Percentiles rank a stretch among this genome's conserved stretches.
phyloP scores from a whole-genome alignment of 73 alveolate genomes.

The Diophrys appendiculata region DNA sequence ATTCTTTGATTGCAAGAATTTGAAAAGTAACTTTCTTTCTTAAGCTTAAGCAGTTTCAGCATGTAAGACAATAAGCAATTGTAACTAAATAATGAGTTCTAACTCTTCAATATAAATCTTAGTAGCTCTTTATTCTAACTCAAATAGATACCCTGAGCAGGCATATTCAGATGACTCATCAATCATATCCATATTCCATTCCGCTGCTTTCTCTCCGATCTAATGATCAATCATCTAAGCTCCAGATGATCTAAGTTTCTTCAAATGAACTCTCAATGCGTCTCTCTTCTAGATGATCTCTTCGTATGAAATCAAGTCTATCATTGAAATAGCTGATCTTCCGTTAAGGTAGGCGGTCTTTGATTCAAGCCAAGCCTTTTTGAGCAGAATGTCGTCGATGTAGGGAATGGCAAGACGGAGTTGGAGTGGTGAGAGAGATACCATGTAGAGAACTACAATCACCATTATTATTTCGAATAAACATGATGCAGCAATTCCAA shows the following conservation, averaged over 20 bases:
- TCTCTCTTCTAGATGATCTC: slow-evolving; percentile 45
- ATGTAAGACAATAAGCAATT: slow-evolving; percentile 34
- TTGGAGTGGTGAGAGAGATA: slow-evolving; percentile 48
- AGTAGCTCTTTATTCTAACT: slow-evolving; percentile 31
- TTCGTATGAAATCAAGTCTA: slow-evolving; percentile 4
- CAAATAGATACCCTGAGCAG: slow-evolving; percentile 29
- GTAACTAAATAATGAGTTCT: slow-evolving; percentile 53
- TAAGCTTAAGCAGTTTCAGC: slow-evolving; percentile 29
- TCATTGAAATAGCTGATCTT: slow-evolving; percentile 14
- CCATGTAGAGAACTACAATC: slow-evolving; percentile 35
- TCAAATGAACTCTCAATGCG: slow-evolving; percentile 19
- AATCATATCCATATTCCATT: slow-evolving; percentile 30
- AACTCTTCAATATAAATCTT: slow-evolving; percentile 55
- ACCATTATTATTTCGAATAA: slow-evolving; percentile 53
- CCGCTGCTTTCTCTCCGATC: not conserved
- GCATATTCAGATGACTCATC: slow-evolving; percentile 20
- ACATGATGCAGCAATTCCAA: slow-evolving; percentile 63
- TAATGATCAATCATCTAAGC: slow-evolving; percentile 4
- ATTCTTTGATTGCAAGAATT: slow-evolving; percentile 44
- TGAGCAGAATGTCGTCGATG: slow-evolving; percentile 46
- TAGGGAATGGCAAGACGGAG: slow-evolving; percentile 44
- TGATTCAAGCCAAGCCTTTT: slow-evolving; percentile 74
- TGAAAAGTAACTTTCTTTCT: slow-evolving; percentile 52
- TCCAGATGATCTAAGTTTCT: slow-evolving; percentile 19
- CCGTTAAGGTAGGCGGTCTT: slow-evolving; percentile 40